Percentiles rank a stretch among this genome's conserved stretches.
Conservation (phyloP, 2,329 filamentous ascomycete genomes). For the Monosporascus sp. region DNA sequence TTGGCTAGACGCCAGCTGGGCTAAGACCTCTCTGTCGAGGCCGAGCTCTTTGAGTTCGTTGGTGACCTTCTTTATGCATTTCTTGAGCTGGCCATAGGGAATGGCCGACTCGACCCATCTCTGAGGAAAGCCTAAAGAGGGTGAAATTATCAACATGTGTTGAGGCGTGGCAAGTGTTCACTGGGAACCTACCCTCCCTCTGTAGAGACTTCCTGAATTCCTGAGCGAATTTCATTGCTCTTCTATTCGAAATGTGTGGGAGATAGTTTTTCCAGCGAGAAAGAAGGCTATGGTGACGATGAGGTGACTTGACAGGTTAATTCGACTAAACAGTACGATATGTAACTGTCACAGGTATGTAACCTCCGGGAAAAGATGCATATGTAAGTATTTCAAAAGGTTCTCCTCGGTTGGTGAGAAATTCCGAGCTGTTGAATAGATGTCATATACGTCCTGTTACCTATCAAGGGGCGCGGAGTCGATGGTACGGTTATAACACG, state of each 20-base stretch:
- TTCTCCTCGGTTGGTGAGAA: background rate
- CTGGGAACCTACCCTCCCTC: conserved; percentile 43
- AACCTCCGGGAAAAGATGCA: no score
- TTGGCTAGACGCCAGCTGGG: conserved; percentile 53
- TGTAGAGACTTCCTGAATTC: conserved; percentile 67
- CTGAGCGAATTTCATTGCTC: conserved; percentile 78
- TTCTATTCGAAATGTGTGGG: background rate
- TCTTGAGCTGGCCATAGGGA: conserved; percentile 80
- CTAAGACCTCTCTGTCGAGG: conserved; percentile 65
- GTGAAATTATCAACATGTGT: background rate
- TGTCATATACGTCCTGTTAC: no score
- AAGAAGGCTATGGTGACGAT: no score
- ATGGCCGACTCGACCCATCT: conserved; percentile 71
- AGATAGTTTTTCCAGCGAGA: no score
- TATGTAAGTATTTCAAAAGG: no score
- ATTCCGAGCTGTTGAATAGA: background rate
- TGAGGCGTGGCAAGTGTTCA: background rate
- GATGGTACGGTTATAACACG: no score
- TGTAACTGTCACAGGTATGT: no score
- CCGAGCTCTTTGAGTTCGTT: conserved; percentile 66
- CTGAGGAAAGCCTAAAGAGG: conserved; percentile 57
- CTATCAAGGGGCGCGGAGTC: no score
- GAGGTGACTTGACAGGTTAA: no score
- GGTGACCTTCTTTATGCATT: conserved; percentile 78
- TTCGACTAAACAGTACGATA: no score